Base-by-base conservation (phyloP, 164 flowering plant genomes). In the Annona cherimola region DNA sequence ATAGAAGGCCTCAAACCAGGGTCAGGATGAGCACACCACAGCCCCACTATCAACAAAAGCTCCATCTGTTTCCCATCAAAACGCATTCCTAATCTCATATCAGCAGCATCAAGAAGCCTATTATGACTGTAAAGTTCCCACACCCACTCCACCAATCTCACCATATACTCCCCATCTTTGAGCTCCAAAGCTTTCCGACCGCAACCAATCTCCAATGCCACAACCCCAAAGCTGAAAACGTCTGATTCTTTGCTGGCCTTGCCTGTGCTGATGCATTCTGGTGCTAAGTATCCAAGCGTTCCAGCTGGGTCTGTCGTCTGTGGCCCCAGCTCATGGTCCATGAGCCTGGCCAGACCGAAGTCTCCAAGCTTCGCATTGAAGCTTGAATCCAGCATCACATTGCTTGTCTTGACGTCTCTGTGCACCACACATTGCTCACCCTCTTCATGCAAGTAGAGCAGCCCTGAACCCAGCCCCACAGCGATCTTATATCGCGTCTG, bases 201-300 rank as follows among this genome's bases (percentile, higher is more conserved):
- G 63, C 81, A 81, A 1, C 81, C 86, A 20, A 88, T 83, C 42
- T 88, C 88, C 14, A 88, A 57, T 0, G 80, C 80, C n/a, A 86
- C 88, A 1, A 86, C 74, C 14, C 88, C 92, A 63, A 83, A 86
- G 72, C 88, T 86, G 42, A 72, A 88, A 3, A 88, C 84, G 62
- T 86, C 88, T 0, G 90, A 83, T 46, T 86, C 87, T 66, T 76
- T 86, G 61, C 85, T 85, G 4, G 88, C 85, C 79, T 73, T 83
- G 18, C 84, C 81, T 0, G 81, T 79, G 59, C 12, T 75, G 1
- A 77, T 55, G 71, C 71, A 80, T 60, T 85, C 88, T 0, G 87
- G 88, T 2, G 87, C 87, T 79, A 87, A 73, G 74, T 87, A 87
- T n/a, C 90, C 89, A 43, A 80, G 62, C 0, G 86, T 86, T 4